These are phyloP conservation scores for Raffaelea albimanens DNA, from an alignment of 2,329 filamentous ascomycete genomes.

Conservation along the genomic window DNA sequence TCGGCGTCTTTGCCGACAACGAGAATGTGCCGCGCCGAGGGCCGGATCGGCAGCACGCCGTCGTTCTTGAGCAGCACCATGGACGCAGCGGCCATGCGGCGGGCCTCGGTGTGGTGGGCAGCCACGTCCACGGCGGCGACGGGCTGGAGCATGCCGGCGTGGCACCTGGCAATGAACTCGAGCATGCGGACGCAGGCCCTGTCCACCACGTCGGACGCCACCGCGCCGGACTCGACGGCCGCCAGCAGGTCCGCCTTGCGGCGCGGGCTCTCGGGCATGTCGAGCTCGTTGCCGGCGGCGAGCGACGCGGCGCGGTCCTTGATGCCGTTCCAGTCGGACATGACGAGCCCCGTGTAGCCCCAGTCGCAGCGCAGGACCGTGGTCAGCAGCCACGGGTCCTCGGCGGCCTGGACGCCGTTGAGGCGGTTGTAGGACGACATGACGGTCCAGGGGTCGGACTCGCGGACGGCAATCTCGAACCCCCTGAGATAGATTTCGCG, in stretches of 20 bases:
- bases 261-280: slow-evolving; percentile 32
- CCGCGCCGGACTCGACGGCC: background rate
- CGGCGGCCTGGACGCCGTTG: slow-evolving; percentile 52
- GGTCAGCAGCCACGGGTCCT: slow-evolving; percentile 43
- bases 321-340: slow-evolving; percentile 49
- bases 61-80: slow-evolving; percentile 57
- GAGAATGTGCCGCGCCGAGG: slow-evolving; percentile 55
- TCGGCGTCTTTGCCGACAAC: slow-evolving; percentile 60
- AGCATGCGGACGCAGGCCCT: slow-evolving; percentile 44
- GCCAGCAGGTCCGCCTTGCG: background rate
- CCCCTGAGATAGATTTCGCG: slow-evolving; percentile 63
- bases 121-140: slow-evolving; percentile 29
- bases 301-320: slow-evolving; percentile 46
- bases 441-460: slow-evolving; percentile 58
- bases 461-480: slow-evolving; percentile 61
- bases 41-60: slow-evolving; percentile 51
- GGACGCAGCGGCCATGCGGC: slow-evolving; percentile 50
- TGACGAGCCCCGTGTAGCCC: slow-evolving; percentile 47
- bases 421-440: slow-evolving; percentile 62
- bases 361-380: slow-evolving; percentile 52
- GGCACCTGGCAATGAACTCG: background rate
- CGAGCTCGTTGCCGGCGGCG: slow-evolving; percentile 45
- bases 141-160: background rate
- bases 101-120: slow-evolving; percentile 50
- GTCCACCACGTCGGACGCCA: slow-evolving; percentile 30